phyloP scores from a whole-genome alignment of 2,329 filamentous ascomycete species.

The Malbranchea cinnamomea region DNA sequence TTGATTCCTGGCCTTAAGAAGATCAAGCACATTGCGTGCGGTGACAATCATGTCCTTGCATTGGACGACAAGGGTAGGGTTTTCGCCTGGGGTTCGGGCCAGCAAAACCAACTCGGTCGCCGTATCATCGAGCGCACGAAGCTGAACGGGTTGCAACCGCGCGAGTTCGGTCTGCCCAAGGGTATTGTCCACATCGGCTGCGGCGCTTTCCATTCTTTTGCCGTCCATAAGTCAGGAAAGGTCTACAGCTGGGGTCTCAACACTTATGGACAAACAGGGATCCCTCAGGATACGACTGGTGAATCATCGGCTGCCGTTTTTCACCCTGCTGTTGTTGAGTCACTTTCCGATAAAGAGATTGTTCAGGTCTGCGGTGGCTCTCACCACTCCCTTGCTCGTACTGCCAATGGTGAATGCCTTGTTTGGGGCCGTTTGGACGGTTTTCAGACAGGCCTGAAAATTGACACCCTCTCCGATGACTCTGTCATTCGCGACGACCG shows the following conservation, averaged over 20 bases:
- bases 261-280: conserved; percentile 69
- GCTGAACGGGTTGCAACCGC: conserved; percentile 39
- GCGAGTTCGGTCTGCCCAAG: conserved; percentile 42
- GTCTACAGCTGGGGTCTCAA: conserved; percentile 79
- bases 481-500: conserved; percentile 50
- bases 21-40: conserved; percentile 38
- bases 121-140: conserved; percentile 45
- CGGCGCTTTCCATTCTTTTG: conserved; percentile 72
- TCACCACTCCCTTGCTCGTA: conserved; percentile 56
- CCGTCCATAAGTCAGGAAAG: conserved; percentile 49
- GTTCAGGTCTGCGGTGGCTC: conserved; percentile 53
- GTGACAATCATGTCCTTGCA: conserved; percentile 43
- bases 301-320: conserved; percentile 57
- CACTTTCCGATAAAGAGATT: conserved; percentile 50
- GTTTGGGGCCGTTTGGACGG: conserved; percentile 48
- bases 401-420: conserved; percentile 38
- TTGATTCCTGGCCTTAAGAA: conserved; percentile 39
- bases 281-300: conserved; percentile 46
- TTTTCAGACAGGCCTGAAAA: conserved; percentile 45
- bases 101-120: conserved; percentile 55
- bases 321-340: conserved; percentile 52
- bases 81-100: conserved; percentile 50
- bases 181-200: conserved; percentile 47
- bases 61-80: conserved; percentile 44
- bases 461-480: conserved; percentile 40